Evolutionary conservation across 1,139 yeast species (phyloP).

Genomic region (Debaryomycetaceae sp.): DNA sequence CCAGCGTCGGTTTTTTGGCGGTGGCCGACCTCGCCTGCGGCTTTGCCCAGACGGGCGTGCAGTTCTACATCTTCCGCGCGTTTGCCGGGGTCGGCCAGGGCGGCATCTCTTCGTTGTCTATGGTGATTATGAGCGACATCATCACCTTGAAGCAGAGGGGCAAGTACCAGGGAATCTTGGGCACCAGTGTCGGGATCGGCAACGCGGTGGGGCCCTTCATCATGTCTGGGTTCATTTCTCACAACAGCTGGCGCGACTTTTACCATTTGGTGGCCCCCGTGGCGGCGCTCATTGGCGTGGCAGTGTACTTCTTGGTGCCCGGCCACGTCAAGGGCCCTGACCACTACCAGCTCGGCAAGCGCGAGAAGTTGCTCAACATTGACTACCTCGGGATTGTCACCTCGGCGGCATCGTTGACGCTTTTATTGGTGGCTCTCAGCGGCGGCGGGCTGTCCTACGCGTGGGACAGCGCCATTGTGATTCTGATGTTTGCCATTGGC

Average conservation of each 20-base stretch:
- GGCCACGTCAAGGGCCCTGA: too few species aligned
- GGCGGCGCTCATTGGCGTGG: slow-evolving; percentile 24
- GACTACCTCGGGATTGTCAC: slow-evolving; percentile 47
- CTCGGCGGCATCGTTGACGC: slow-evolving; percentile 39
- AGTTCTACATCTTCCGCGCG: slow-evolving; percentile 40
- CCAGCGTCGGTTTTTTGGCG: slow-evolving; percentile 26
- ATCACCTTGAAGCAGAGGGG: slow-evolving; percentile 42
- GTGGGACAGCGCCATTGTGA: slow-evolving; percentile 49
- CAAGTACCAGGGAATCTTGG: slow-evolving; percentile 45
- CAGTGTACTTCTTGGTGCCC: slow-evolving; percentile 24
- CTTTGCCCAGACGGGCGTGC: slow-evolving; percentile 34
- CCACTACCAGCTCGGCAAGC: slow-evolving; percentile 22
- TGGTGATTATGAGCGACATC: slow-evolving; percentile 42
- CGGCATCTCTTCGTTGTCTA: slow-evolving; percentile 37
- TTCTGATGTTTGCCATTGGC: slow-evolving; percentile 45
- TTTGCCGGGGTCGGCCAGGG: slow-evolving; percentile 45
- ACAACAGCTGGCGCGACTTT: slow-evolving; percentile 47
- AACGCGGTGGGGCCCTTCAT: slow-evolving; percentile 54
- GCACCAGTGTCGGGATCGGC: slow-evolving; percentile 52
- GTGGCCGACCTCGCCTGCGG: slow-evolving; percentile 41
- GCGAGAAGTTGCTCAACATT: slow-evolving; percentile 35
- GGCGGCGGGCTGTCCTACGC: slow-evolving; percentile 54
- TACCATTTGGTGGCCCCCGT: slow-evolving; percentile 43
- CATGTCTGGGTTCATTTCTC: slow-evolving; percentile 45
- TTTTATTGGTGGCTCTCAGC: slow-evolving; percentile 46